These are phyloP conservation scores for Kazachstania africana DNA, from an alignment of 805 yeast species.

Conservation along the genomic window DNA sequence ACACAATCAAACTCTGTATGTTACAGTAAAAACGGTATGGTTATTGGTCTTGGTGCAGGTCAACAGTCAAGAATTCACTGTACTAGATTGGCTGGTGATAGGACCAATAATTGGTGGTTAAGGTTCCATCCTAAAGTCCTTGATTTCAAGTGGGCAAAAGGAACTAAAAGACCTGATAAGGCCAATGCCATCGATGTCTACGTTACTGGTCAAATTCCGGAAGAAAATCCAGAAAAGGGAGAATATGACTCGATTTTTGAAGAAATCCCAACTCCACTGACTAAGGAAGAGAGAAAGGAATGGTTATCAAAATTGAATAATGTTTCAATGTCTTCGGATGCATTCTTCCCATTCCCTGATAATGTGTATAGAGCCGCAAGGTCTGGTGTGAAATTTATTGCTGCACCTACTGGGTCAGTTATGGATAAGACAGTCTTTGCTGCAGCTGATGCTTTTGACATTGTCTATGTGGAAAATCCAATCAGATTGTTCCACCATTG, in stretches of 20 bases:
- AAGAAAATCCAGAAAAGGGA: conserved; percentile 79
- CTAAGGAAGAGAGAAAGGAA: conserved; percentile 70
- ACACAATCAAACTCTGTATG: conserved; percentile 98
- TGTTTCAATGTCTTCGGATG: conserved; percentile 92
- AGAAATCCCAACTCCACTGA: conserved; percentile 71
- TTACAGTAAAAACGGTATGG: conserved; percentile 98
- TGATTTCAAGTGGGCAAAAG: conserved; percentile 94
- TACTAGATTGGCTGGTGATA: conserved; percentile 97
- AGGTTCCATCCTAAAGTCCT: conserved; percentile 95
- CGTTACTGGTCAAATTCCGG: conserved; percentile 87
- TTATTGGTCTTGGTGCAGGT: conserved; percentile 97
- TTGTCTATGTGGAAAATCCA: conserved; percentile 94
- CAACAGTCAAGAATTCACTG: conserved; percentile 99
- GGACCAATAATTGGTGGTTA: conserved; percentile 99
- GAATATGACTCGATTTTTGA: conserved; percentile 88
- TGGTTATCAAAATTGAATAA: conserved; percentile 73
- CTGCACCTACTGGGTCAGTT: conserved; percentile 96
- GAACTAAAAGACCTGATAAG: conserved; percentile 96
- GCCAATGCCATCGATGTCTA: conserved; percentile 93
- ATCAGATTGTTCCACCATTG: conserved; percentile 96
- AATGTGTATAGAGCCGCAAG: conserved; percentile 95
- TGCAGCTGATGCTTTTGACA: conserved; percentile 84
- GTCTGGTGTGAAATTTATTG: conserved; percentile 91
- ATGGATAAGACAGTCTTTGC: conserved; percentile 93
- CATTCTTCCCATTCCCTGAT: conserved; percentile 99